Evolutionary conservation across 2,329 filamentous ascomycete genomes (phyloP).

Genomic region (Colletotrichum simmondsii): DNA sequence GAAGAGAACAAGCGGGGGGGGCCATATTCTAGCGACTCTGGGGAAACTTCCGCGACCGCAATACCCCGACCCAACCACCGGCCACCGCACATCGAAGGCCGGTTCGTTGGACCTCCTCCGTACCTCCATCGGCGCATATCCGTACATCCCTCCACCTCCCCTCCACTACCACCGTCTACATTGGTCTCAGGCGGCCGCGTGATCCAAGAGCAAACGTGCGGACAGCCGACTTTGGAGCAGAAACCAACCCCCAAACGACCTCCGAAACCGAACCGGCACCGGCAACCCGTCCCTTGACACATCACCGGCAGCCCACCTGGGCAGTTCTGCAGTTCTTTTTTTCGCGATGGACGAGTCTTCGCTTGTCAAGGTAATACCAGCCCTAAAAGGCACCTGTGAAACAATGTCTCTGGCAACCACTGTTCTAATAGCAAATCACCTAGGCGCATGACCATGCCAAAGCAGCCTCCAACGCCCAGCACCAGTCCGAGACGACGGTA

Average conservation of each 20-base stretch:
- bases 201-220: not conserved
- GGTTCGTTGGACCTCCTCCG: slow-evolving; percentile 1
- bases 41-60: slow-evolving; percentile 27
- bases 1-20: slow-evolving; percentile 21
- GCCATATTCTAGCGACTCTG: slow-evolving; percentile 23
- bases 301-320: not conserved
- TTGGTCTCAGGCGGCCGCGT: not conserved
- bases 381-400: slow-evolving; percentile 37
- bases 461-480: slow-evolving; percentile 81
- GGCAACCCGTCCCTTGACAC: not conserved
- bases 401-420: not conserved
- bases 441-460: slow-evolving; percentile 90
- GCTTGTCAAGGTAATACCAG: slow-evolving; percentile 68
- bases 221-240: not conserved
- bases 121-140: not conserved
- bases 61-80: slow-evolving; percentile 13
- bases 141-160: not conserved
- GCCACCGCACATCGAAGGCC: slow-evolving; percentile 11
- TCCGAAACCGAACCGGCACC: not conserved
- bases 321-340: not conserved
- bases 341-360: slow-evolving; percentile 74
- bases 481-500: slow-evolving; percentile 79
- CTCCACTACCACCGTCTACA: slow-evolving; percentile 10
- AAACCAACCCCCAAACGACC: not conserved
- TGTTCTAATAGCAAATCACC: not conserved